Conservation (phyloP, 148 eudicot species). For the Nepenthes mirabilis region DNA sequence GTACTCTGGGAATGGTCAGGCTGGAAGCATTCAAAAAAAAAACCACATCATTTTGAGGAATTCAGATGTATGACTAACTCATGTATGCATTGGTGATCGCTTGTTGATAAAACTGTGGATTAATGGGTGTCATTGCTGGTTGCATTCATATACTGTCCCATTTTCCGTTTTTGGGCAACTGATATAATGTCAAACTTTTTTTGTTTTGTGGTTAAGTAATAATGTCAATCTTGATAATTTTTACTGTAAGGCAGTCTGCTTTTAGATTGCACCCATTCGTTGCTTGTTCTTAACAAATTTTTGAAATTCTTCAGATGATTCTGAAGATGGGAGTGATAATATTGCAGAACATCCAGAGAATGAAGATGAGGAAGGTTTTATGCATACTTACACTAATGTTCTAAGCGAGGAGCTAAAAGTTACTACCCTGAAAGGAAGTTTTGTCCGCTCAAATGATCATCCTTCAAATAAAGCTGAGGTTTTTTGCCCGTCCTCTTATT, state of each 20-base stretch:
- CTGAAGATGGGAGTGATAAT: slow-evolving; percentile 52
- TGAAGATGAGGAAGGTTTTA: slow-evolving; percentile 31
- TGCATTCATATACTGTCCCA: too few relatives aligned
- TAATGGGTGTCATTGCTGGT: too few relatives aligned
- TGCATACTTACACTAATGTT: slow-evolving; percentile 59
- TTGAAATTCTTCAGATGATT: slow-evolving; percentile 36
- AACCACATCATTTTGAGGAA: too few relatives aligned
- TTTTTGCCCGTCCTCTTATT: neutral
- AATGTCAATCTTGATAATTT: neutral
- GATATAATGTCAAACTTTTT: too few relatives aligned
- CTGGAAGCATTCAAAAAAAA: too few relatives aligned
- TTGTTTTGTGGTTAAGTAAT: neutral
- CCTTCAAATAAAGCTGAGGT: slow-evolving; percentile 47
- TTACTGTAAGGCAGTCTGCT: neutral
- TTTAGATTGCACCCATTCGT: neutral
- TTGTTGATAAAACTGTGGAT: too few relatives aligned
- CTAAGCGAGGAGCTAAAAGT: slow-evolving; percentile 55
- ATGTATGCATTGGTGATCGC: too few relatives aligned
- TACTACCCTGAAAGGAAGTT: slow-evolving; percentile 60
- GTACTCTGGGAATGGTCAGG: too few relatives aligned
- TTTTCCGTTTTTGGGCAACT: too few relatives aligned
- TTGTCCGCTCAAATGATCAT: slow-evolving; percentile 60
- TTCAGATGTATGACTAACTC: too few relatives aligned
- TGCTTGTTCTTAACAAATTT: neutral
- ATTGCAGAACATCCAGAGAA: slow-evolving; percentile 36